phyloP scores from a whole-genome alignment of 139 green algal genomes.

The Picocystis salinarum region DNA sequence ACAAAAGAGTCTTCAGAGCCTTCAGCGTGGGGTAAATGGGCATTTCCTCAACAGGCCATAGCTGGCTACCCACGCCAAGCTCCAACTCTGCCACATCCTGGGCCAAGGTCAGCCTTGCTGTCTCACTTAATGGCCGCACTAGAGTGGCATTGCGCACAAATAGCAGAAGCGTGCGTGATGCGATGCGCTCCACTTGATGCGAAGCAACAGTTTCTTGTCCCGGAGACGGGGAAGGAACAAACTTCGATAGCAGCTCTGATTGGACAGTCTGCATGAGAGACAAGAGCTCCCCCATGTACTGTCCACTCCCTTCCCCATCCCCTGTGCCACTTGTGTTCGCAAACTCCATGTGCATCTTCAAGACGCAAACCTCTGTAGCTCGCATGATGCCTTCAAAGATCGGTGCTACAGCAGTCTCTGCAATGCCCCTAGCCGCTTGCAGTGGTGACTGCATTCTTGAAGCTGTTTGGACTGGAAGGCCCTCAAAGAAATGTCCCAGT shows the following conservation, averaged over 20 bases:
- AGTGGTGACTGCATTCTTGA: too few species aligned
- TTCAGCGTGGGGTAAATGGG: constrained; percentile 12
- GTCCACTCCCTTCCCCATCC: constrained; percentile 10
- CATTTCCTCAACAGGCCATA: constrained; percentile 8
- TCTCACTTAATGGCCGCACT: constrained; percentile 41
- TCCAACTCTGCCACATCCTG: constrained; percentile 79
- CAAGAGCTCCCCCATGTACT: constrained; percentile 39
- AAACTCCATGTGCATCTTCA: constrained; percentile 32
- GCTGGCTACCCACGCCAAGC: constrained; percentile 25
- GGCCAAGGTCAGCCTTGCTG: constrained; percentile 42
- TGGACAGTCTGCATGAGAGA: constrained; percentile 39
- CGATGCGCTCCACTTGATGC: constrained; percentile 46
- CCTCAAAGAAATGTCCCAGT: too few species aligned
- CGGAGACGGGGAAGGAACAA: constrained; percentile 13
- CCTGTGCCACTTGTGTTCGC: constrained; percentile 3
- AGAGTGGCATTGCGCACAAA: constrained; percentile 75
- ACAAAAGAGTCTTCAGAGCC: not conserved
- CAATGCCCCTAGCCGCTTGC: too few species aligned
- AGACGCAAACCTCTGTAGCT: constrained; percentile 22
- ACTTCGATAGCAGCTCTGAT: constrained; percentile 38
- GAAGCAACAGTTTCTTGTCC: constrained; percentile 22
- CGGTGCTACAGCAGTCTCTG: too few species aligned
- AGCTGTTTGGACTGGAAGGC: too few species aligned
- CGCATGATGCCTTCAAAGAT: constrained; percentile 50
- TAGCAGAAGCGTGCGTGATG: constrained; percentile 55